phyloP scores from a whole-genome alignment of 352 stramenopile species.

The Phytophthora ohioensis region DNA sequence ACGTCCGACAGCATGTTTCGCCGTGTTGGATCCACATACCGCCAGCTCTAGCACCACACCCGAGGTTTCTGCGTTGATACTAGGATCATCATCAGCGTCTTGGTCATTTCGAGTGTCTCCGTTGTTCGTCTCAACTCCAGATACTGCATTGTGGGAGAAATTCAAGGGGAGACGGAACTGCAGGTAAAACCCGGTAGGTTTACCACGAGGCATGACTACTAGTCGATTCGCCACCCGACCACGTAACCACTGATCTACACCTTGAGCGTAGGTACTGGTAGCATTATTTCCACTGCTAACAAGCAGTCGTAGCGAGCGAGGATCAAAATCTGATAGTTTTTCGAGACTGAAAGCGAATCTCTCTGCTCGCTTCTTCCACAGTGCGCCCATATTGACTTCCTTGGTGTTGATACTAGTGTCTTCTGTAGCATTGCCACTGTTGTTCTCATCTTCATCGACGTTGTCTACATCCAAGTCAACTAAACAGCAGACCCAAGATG shows the following conservation, averaged over 20 bases:
- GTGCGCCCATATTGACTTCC: constrained; percentile 26
- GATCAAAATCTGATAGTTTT: constrained; percentile 35
- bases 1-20: constrained; percentile 23
- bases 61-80: not conserved
- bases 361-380: constrained; percentile 37
- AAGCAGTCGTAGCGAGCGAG: constrained; percentile 21
- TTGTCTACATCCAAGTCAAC: constrained; percentile 67
- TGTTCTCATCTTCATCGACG: constrained; percentile 43
- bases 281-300: constrained; percentile 27
- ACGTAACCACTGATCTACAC: constrained; percentile 45
- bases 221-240: constrained; percentile 51
- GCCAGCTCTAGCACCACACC: constrained; percentile 58
- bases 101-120: constrained; percentile 21
- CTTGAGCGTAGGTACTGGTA: constrained; percentile 15
- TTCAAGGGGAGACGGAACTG: constrained; percentile 61
- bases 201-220: constrained; percentile 62
- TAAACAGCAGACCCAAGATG: constrained; percentile 41
- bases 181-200: constrained; percentile 58
- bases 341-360: constrained; percentile 29
- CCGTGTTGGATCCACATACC: constrained; percentile 51
- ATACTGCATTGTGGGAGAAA: not conserved
- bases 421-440: constrained; percentile 1
- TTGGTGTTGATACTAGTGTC: constrained; percentile 14
- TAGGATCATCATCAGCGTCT: constrained; percentile 13
- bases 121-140: constrained; percentile 1